Conservation (phyloP, 2,329 filamentous ascomycete genomes). For the Clarireedia monteithiana region DNA sequence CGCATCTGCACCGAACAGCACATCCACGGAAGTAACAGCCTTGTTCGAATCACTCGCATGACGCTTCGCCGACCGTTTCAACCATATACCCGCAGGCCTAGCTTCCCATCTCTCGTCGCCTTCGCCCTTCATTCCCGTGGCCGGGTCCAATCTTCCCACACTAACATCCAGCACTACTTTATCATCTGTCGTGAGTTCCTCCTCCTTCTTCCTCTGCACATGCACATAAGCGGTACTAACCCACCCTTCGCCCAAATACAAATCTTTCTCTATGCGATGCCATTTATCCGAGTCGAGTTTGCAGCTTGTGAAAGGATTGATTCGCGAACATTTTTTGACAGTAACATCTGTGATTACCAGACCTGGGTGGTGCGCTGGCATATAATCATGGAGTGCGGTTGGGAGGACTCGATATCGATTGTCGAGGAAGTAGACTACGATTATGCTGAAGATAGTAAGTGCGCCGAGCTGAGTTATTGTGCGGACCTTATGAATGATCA, state of each 20-base stretch:
- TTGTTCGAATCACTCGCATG: conserved; percentile 39
- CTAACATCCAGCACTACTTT: conserved; percentile 57
- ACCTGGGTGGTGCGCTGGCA: conserved; percentile 61
- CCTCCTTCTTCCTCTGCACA: conserved; percentile 61
- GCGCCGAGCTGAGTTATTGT: conserved; percentile 28
- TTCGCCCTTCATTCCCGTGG: conserved; percentile 40
- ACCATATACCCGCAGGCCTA: conserved; percentile 60
- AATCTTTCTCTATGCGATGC: conserved; percentile 64
- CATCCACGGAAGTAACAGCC: conserved; percentile 60
- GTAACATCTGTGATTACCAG: conserved; percentile 64
- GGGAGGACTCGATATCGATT: conserved; percentile 62
- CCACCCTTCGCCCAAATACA: conserved; percentile 59
- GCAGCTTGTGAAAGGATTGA: conserved; percentile 53
- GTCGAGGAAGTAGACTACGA: conserved; percentile 59
- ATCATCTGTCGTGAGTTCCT: conserved; percentile 56
- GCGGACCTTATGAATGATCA: conserved; percentile 35
- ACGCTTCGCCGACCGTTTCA: conserved; percentile 41
- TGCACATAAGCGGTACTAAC: conserved; percentile 59
- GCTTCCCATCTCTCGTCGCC: conserved; percentile 57
- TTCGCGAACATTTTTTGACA: conserved; percentile 52
- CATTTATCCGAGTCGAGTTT: conserved; percentile 50
- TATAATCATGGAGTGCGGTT: conserved; percentile 57
- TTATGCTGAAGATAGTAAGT: conserved; percentile 39
- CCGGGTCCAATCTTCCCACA: conserved; percentile 54
- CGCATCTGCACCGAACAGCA: conserved; percentile 66